phyloP scores from a whole-genome alignment of 1,139 yeast genomes.

The Pneumocystis wakefieldiae region DNA sequence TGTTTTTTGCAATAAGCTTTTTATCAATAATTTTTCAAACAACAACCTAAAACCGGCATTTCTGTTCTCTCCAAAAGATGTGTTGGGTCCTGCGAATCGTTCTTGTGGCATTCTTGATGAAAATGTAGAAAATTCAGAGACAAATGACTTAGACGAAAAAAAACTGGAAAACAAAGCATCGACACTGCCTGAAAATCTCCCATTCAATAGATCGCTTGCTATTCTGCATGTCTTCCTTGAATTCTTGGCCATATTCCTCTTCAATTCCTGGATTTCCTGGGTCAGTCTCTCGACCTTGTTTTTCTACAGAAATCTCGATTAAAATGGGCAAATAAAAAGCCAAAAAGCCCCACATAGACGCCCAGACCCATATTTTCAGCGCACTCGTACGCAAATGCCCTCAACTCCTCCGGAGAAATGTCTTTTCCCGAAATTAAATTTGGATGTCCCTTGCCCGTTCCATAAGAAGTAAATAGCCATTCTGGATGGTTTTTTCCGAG shows the following conservation, averaged over 20 bases:
- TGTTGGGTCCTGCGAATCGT: background rate
- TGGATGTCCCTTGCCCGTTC: constrained; percentile 5
- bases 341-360: background rate
- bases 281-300: background rate
- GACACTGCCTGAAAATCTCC: background rate
- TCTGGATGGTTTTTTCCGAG: constrained; percentile 3
- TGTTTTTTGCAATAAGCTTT: background rate
- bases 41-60: background rate
- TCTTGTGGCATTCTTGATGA: background rate
- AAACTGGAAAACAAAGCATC: background rate
- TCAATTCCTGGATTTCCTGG: background rate
- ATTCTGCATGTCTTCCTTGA: background rate
- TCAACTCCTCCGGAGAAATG: constrained; percentile 7
- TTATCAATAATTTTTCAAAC: background rate
- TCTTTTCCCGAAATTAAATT: constrained; percentile 7
- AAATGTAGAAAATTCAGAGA: background rate
- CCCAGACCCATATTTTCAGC: background rate
- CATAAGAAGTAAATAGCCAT: constrained; percentile 9
- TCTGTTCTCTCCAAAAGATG: background rate
- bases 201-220: background rate
- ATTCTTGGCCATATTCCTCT: background rate
- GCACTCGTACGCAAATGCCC: constrained; percentile 4
- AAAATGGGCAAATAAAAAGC: background rate
- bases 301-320: background rate
- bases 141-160: background rate